phyloP scores from a whole-genome alignment of 2,329 filamentous ascomycete species.

The Alternaria ventricosa region DNA sequence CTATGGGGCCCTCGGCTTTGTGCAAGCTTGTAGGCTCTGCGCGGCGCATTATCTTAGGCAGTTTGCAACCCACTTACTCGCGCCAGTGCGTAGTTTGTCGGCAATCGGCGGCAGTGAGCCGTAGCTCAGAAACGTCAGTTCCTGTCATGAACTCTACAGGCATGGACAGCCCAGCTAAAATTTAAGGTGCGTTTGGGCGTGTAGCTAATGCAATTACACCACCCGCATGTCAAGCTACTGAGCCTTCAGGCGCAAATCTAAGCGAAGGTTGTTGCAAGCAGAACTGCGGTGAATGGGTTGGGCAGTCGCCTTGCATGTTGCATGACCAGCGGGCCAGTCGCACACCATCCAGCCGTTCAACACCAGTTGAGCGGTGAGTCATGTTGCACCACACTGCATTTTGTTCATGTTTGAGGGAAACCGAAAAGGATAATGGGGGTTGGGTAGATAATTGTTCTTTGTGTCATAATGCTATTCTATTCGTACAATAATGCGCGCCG shows the following conservation, averaged over 20 bases:
- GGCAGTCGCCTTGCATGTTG: constrained; percentile 14
- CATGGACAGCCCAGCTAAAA: background rate
- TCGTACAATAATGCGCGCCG: constrained; percentile 3
- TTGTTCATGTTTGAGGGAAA: background rate
- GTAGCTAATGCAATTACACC: background rate
- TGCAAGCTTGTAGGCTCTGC: constrained; percentile 12
- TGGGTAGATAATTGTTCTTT: background rate
- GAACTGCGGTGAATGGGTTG: background rate
- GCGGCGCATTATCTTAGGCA: background rate
- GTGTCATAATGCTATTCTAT: constrained; percentile 2
- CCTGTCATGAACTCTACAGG: background rate
- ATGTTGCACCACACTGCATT: constrained; percentile 2
- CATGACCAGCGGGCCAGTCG: constrained; percentile 6
- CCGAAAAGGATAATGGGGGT: background rate
- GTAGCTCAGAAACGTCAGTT: constrained; percentile 3
- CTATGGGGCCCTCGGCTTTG: constrained; percentile 10
- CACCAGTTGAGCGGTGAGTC: constrained; percentile 18
- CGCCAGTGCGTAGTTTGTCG: constrained; percentile 8
- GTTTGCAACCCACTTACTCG: constrained; percentile 2
- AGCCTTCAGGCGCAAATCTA: background rate
- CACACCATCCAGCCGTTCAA: constrained; percentile 6
- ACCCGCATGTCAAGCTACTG: background rate
- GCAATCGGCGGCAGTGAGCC: constrained; percentile 5
- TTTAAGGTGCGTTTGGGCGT: background rate
- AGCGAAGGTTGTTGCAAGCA: constrained; percentile 6